A percentile compares a stretch with the other conserved stretches of the same genome.
Evolutionary conservation across 2,329 filamentous ascomycete species (phyloP).

Genomic region (Apiospora hydei): DNA sequence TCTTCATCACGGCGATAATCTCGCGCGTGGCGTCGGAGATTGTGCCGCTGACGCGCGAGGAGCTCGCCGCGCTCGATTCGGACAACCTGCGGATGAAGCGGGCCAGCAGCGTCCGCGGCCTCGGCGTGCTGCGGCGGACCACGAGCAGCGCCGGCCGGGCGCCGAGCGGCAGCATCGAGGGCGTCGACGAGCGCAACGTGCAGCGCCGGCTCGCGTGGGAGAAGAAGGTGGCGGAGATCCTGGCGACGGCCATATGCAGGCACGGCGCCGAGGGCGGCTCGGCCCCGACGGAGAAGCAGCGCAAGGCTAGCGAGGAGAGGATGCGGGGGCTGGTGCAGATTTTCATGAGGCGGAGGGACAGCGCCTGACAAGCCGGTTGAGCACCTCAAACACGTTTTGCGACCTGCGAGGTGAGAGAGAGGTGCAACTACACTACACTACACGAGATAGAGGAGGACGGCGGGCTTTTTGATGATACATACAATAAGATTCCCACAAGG

Average conservation of each 20-base stretch:
- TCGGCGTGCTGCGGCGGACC: conserved; percentile 50
- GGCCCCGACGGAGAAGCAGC: conserved; percentile 58
- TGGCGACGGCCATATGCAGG: conserved; percentile 70
- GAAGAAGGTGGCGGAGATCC: conserved; percentile 68
- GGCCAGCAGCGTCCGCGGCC: conserved; percentile 38
- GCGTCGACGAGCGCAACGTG: conserved; percentile 48
- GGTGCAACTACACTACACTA: too few relatives aligned
- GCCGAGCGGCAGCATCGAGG: conserved; percentile 30
- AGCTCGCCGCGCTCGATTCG: conserved; percentile 21
- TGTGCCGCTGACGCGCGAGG: neutral
- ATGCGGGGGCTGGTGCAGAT: conserved; percentile 73
- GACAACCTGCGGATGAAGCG: conserved; percentile 26
- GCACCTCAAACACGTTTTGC: too few relatives aligned
- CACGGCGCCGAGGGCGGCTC: conserved; percentile 14
- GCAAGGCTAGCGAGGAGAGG: conserved; percentile 65
- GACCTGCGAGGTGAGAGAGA: too few relatives aligned
- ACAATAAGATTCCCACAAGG: neutral
- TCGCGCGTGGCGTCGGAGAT: conserved; percentile 59
- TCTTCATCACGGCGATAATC: conserved; percentile 84
- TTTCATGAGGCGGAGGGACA: conserved; percentile 60
- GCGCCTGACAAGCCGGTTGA: neutral
- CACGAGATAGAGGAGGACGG: neutral
- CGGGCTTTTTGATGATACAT: neutral
- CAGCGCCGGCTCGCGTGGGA: conserved; percentile 67
- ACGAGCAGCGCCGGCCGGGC: conserved; percentile 40